Evolutionary conservation across 768 basidiomycete genomes (phyloP).

Genomic region (Fomitopsis pulvina): DNA sequence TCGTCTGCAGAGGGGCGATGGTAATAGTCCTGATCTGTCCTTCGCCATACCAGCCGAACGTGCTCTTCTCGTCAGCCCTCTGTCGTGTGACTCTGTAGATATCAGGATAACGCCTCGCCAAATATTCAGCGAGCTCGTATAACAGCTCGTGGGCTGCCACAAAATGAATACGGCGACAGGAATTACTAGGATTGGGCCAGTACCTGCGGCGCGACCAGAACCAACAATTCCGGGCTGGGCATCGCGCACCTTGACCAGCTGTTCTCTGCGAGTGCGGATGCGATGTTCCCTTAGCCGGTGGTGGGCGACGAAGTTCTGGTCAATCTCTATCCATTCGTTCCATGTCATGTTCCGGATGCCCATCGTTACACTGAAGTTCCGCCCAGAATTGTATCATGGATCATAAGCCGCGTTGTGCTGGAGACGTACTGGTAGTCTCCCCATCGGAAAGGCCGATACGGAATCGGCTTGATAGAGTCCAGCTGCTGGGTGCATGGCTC

Average conservation of each 20-base stretch:
- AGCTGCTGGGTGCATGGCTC: slow-evolving; percentile 34
- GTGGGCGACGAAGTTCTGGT: slow-evolving; percentile 47
- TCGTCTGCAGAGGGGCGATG: slow-evolving; percentile 40
- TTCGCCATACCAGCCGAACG: slow-evolving; percentile 33
- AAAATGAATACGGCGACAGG: background rate
- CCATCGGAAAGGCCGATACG: slow-evolving; percentile 60
- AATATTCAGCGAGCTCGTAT: slow-evolving; percentile 63
- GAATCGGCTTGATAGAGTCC: slow-evolving; percentile 44
- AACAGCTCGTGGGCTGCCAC: slow-evolving; percentile 56
- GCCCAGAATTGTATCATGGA: background rate
- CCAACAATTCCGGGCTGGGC: slow-evolving; percentile 32
- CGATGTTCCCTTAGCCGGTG: slow-evolving; percentile 55
- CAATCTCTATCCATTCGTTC: slow-evolving; percentile 73
- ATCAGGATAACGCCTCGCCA: slow-evolving; percentile 53
- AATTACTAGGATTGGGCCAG: background rate
- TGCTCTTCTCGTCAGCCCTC: slow-evolving; percentile 8
- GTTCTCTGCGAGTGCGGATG: slow-evolving; percentile 41
- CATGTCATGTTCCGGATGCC: slow-evolving; percentile 61
- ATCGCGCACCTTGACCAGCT: slow-evolving; percentile 41
- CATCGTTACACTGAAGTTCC: slow-evolving; percentile 51
- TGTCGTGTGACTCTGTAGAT: slow-evolving; percentile 45
- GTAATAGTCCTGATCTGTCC: slow-evolving; percentile 46
- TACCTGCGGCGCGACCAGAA: slow-evolving; percentile 15
- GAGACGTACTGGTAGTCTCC: slow-evolving; percentile 53
- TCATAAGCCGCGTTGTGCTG: background rate